A percentile compares a stretch with the other conserved stretches of the same genome.
phyloP scores from a whole-genome alignment of 345 rosid species.

The Conringia planisiliqua region DNA sequence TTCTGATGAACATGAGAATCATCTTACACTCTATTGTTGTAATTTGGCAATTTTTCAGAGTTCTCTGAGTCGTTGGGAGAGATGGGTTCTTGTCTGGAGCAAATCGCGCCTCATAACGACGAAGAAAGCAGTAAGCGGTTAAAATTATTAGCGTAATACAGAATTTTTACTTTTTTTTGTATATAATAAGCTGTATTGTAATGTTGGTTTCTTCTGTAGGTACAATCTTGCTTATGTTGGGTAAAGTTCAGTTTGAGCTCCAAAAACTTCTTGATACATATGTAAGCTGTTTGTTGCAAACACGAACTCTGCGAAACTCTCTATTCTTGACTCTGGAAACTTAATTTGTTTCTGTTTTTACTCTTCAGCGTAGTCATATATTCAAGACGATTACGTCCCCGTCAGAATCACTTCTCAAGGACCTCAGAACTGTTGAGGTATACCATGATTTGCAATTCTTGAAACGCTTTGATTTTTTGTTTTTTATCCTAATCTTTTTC shows the following conservation, averaged over 20 bases:
- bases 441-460: not conserved
- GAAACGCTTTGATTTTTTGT: conserved; percentile 2
- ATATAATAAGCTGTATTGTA: not conserved
- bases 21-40: not conserved
- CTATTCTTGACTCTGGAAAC: not conserved
- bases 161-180: not conserved
- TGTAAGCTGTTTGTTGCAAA: conserved; percentile 54
- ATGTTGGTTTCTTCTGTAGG: conserved; percentile 46
- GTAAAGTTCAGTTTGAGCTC: conserved; percentile 81
- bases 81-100: conserved; percentile 90
- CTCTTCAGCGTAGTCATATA: conserved; percentile 78
- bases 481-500: conserved; percentile 6
- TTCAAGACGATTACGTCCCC: conserved; percentile 78
- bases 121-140: conserved; percentile 64
- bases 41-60: conserved; percentile 42
- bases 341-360: conserved; percentile 10
- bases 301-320: not conserved
- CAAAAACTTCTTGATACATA: conserved; percentile 82
- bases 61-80: conserved; percentile 93
- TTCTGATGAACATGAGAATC: not conserved
- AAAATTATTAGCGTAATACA: not conserved
- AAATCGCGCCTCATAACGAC: conserved; percentile 61
- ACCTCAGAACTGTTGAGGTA: conserved; percentile 97
- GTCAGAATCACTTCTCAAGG: conserved; percentile 88
- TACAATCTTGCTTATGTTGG: conserved; percentile 63